Percentiles rank a stretch among this genome's conserved stretches.
Evolutionary conservation across 805 yeast species (phyloP).

Genomic region (Starmerella bombicola): DNA sequence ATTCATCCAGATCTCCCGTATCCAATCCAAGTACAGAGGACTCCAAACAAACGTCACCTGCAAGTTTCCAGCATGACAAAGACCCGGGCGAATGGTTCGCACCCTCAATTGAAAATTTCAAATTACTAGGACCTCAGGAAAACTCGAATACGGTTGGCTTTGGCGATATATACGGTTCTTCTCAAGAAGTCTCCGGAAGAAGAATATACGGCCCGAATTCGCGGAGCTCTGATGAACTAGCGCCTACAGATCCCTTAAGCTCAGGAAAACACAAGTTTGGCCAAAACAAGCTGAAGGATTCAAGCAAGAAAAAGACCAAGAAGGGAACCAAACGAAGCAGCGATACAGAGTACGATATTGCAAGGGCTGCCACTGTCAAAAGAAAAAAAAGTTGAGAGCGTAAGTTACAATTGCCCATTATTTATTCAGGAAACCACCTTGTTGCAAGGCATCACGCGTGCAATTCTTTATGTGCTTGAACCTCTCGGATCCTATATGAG

Average conservation of each 20-base stretch:
- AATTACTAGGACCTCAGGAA: background rate
- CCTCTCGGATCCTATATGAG: constrained; percentile 75
- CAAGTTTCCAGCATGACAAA: constrained; percentile 3
- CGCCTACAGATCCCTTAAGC: no score
- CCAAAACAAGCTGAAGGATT: no score
- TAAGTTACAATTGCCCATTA: background rate
- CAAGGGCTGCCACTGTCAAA: no score
- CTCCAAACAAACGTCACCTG: no score
- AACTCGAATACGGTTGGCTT: background rate
- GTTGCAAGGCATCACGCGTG: constrained; percentile 70
- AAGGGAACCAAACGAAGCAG: no score
- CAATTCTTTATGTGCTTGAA: constrained; percentile 86
- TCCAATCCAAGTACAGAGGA: background rate
- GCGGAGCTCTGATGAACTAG: no score
- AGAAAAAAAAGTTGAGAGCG: no score
- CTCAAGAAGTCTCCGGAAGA: constrained; percentile 4
- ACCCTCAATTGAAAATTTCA: background rate
- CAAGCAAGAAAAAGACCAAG: no score
- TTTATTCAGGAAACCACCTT: constrained; percentile 40
- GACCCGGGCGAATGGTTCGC: constrained; percentile 18
- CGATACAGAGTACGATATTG: no score
- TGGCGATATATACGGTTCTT: constrained; percentile 9
- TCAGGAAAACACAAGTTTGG: no score
- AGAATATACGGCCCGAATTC: constrained; percentile 8
- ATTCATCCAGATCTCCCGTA: background rate